A percentile compares a stretch with the other conserved stretches of the same genome.
These are phyloP conservation scores for Mortierella sp. DNA, from an alignment of 371 early-diverging fungal species.

Conservation along the genomic window DNA sequence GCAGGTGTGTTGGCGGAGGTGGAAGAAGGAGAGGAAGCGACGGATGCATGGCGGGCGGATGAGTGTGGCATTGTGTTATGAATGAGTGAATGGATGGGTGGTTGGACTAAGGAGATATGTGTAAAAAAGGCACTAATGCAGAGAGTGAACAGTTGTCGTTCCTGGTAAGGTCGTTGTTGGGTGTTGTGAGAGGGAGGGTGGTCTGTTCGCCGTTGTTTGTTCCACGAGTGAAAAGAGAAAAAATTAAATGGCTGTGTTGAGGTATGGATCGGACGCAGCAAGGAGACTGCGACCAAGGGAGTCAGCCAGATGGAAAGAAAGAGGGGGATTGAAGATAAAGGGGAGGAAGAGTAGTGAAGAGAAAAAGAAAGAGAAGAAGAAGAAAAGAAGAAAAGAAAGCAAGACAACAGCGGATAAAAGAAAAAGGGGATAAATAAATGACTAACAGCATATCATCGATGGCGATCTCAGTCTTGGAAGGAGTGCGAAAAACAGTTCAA, in stretches of 20 bases:
- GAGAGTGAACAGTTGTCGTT: neutral
- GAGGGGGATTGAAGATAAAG: slow-evolving; percentile 4
- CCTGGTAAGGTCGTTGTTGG: neutral
- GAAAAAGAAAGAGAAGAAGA: slow-evolving; percentile 1
- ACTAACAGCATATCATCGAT: slow-evolving; percentile 17
- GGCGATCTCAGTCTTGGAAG: slow-evolving; percentile 19
- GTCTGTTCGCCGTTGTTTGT: slow-evolving; percentile 54
- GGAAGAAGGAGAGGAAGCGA: neutral
- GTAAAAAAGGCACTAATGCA: neutral
- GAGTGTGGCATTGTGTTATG: neutral
- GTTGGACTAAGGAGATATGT: neutral
- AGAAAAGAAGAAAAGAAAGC: neutral
- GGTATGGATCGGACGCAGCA: slow-evolving; percentile 13
- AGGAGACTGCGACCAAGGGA: slow-evolving; percentile 19
- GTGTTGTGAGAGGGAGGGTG: slow-evolving; percentile 20
- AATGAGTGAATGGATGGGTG: neutral
- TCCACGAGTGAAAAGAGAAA: slow-evolving; percentile 21
- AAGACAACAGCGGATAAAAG: slow-evolving; percentile 1
- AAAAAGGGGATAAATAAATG: neutral
- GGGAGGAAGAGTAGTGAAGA: neutral
- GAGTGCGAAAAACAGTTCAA: slow-evolving; percentile 14
- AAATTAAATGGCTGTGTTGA: neutral
- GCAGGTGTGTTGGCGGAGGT: neutral
- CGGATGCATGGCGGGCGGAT: neutral
- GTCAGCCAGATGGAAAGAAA: neutral